These are phyloP conservation scores for Heliocybe sulcata DNA, from an alignment of 1,284 basidiomycete genomes.

Conservation along the genomic window DNA sequence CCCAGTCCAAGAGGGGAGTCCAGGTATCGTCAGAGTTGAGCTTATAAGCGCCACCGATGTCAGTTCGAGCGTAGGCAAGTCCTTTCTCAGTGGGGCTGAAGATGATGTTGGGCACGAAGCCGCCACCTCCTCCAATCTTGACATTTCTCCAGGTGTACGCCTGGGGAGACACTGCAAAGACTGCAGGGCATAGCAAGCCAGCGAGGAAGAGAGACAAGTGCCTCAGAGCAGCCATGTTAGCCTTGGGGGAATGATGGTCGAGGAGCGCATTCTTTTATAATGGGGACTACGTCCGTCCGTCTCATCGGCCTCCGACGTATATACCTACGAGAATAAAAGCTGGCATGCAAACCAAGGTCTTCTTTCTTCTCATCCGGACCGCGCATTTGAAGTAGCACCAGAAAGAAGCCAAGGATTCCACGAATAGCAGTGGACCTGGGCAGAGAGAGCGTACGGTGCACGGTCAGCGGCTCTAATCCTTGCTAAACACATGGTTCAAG, in stretches of 20 bases:
- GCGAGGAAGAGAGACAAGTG: neutral
- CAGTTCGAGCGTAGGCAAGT: conserved; percentile 58
- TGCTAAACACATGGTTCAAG: neutral
- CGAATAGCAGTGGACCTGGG: neutral
- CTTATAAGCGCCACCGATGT: conserved; percentile 60
- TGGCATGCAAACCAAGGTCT: neutral
- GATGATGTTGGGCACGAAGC: conserved; percentile 48
- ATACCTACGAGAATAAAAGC: neutral
- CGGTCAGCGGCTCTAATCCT: neutral
- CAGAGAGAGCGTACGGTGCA: neutral
- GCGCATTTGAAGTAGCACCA: neutral
- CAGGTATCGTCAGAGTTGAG: conserved; percentile 54
- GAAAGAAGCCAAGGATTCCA: neutral
- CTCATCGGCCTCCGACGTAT: neutral
- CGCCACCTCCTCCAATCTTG: conserved; percentile 45
- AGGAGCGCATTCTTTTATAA: neutral
- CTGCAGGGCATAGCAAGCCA: conserved; percentile 13
- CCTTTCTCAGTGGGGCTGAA: conserved; percentile 53
- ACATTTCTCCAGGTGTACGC: conserved; percentile 58
- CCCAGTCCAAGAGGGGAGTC: conserved; percentile 56
- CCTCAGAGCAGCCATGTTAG: neutral
- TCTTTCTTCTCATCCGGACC: neutral
- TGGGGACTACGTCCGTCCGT: neutral
- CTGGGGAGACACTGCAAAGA: conserved; percentile 35
- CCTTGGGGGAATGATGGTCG: too few relatives aligned